phyloP scores from a whole-genome alignment of 257 asterid genomes.

The Vinca minor region DNA sequence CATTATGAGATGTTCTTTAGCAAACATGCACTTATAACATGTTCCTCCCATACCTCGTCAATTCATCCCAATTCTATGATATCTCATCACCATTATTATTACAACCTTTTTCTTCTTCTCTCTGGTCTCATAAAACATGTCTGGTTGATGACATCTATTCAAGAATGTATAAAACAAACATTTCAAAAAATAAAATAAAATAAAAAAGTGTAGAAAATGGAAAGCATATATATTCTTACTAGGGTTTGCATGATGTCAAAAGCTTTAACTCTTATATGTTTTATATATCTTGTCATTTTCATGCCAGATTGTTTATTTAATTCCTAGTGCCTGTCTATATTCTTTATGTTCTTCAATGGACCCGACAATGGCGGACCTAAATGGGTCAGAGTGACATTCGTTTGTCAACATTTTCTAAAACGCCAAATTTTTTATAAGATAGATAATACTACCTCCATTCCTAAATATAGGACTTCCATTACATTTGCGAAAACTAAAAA shows the following conservation, averaged over 20 bases:
- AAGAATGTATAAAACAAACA: no score
- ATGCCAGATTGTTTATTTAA: slow-evolving; percentile 8
- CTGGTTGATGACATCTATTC: background rate
- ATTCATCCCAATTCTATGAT: no score
- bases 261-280: slow-evolving; percentile 2
- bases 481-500: no score
- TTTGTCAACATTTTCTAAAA: no score
- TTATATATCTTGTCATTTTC: slow-evolving; percentile 8
- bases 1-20: slow-evolving; percentile 2
- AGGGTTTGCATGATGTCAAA: slow-evolving; percentile 13
- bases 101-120: slow-evolving; percentile 4
- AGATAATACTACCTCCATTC: no score
- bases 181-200: background rate
- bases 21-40: background rate
- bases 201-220: background rate
- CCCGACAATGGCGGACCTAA: no score
- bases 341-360: slow-evolving; percentile 6
- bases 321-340: slow-evolving; percentile 3
- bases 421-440: no score
- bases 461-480: no score
- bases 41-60: slow-evolving; percentile 11
- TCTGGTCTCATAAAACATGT: background rate
- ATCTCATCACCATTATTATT: slow-evolving; percentile 15
- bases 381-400: no score
- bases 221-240: background rate